These are phyloP conservation scores for Rhytidhysteron rufulum DNA, from an alignment of 2,329 filamentous ascomycete genomes.

Conservation along the genomic window DNA sequence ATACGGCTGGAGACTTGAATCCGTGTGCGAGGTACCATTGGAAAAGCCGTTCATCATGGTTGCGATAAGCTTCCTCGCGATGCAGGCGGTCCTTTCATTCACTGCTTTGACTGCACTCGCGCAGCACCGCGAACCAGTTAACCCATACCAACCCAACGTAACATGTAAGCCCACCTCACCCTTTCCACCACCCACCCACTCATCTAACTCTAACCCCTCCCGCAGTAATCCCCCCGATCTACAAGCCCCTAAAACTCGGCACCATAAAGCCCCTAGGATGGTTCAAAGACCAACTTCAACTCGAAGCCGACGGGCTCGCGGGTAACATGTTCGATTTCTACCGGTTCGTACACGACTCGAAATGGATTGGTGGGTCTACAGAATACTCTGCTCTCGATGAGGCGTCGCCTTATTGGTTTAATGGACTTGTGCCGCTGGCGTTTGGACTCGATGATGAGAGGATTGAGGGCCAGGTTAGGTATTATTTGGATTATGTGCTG, in stretches of 20 bases:
- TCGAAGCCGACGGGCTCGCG: constrained; percentile 50
- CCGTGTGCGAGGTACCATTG: no score
- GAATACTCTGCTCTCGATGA: constrained; percentile 55
- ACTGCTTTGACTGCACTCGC: no score
- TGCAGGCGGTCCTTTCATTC: no score
- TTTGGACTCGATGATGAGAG: constrained; percentile 47
- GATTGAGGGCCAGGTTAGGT: constrained; percentile 48
- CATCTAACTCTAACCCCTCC: no score
- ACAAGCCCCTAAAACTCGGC: constrained; percentile 46
- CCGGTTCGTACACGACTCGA: constrained; percentile 48
- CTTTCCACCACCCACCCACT: no score
- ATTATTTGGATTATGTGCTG: constrained; percentile 46
- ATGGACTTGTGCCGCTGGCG: constrained; percentile 55
- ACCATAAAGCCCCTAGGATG: constrained; percentile 51
- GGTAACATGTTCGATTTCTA: constrained; percentile 56
- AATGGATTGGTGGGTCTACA: constrained; percentile 49
- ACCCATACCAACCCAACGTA: no score
- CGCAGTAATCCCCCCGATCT: constrained; percentile 33
- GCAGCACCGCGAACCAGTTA: no score
- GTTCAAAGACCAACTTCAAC: constrained; percentile 48
- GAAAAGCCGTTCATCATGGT: no score
- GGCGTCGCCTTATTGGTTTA: constrained; percentile 57
- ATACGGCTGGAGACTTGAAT: no score
- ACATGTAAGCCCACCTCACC: no score
- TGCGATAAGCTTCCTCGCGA: no score